phyloP scores from a whole-genome alignment of 805 yeast species.

The Pichia eremophila region DNA sequence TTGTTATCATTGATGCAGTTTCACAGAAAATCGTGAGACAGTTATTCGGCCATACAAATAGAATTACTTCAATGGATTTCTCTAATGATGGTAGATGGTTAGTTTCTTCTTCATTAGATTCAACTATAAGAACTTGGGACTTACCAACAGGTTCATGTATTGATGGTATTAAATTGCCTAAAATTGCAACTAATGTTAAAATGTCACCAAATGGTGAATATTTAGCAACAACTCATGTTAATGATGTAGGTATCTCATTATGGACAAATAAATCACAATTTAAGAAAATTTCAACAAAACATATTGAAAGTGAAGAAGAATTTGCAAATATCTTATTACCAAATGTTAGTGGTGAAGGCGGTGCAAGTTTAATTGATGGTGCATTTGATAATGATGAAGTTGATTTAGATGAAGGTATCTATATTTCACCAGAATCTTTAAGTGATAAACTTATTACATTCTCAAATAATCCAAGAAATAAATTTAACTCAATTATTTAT shows the following conservation, averaged over 20 bases:
- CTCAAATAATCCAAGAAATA: constrained; percentile 66
- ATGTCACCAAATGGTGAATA: constrained; percentile 84
- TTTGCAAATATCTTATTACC: constrained; percentile 61
- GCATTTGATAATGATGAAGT: constrained; percentile 46
- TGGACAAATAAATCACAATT: constrained; percentile 93
- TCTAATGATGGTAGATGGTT: constrained; percentile 96
- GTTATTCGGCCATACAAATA: constrained; percentile 80
- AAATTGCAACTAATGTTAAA: constrained; percentile 71
- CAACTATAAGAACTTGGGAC: constrained; percentile 93
- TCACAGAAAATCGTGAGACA: constrained; percentile 81
- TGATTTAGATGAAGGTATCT: constrained; percentile 23
- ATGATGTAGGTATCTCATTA: constrained; percentile 78
- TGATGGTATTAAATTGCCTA: constrained; percentile 74
- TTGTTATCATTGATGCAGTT: constrained; percentile 71
- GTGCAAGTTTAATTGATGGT: constrained; percentile 62
- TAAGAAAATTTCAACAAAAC: constrained; percentile 63
- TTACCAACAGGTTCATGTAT: constrained; percentile 94
- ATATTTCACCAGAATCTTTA: constrained; percentile 55
- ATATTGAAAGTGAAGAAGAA: constrained; percentile 65
- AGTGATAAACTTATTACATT: constrained; percentile 57
- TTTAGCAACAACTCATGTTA: constrained; percentile 86
- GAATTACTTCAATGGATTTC: constrained; percentile 82
- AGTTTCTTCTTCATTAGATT: constrained; percentile 71
- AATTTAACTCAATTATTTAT: constrained; percentile 69
- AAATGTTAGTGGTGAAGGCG: constrained; percentile 70